phyloP scores from a whole-genome alignment of 116 monocot genomes.

The Iris pallida region DNA sequence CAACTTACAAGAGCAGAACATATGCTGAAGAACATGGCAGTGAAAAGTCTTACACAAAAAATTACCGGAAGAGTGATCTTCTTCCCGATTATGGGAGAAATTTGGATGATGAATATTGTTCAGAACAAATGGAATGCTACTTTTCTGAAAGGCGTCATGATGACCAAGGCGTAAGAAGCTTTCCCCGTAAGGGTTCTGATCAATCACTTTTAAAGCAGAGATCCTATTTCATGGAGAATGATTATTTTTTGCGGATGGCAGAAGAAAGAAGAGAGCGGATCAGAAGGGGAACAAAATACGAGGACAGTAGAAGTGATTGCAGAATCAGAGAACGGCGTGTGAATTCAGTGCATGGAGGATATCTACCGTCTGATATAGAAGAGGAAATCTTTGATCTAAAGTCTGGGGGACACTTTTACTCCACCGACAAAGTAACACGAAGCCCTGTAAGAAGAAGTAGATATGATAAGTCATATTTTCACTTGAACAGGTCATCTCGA shows the following conservation, averaged over 20 bases:
- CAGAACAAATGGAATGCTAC: not conserved
- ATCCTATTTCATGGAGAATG: not conserved
- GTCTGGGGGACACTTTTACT: not conserved
- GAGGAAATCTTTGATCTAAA: conserved; percentile 1
- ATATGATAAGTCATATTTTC: conserved; percentile 2
- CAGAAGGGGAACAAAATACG: not conserved
- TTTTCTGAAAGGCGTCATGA: not conserved
- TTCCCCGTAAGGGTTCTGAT: not conserved
- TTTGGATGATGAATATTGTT: not conserved
- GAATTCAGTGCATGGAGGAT: conserved; percentile 1
- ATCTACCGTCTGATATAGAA: not conserved
- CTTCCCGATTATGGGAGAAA: not conserved
- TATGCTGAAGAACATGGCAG: conserved; percentile 1
- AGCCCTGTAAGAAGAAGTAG: conserved; percentile 3
- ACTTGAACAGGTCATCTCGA: not conserved
- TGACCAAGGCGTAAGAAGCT: not conserved
- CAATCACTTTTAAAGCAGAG: not conserved
- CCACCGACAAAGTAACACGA: not conserved
- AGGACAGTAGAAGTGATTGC: not conserved
- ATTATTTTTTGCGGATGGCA: not conserved
- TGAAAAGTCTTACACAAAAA: conserved; percentile 14
- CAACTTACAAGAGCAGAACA: conserved; percentile 11
- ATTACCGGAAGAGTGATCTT: conserved; percentile 2
- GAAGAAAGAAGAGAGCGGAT: not conserved
- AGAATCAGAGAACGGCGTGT: not conserved